These are phyloP conservation scores for Thermothielavioides terrestris DNA, from an alignment of 495 filamentous ascomycete genomes.

Conservation along the genomic window DNA sequence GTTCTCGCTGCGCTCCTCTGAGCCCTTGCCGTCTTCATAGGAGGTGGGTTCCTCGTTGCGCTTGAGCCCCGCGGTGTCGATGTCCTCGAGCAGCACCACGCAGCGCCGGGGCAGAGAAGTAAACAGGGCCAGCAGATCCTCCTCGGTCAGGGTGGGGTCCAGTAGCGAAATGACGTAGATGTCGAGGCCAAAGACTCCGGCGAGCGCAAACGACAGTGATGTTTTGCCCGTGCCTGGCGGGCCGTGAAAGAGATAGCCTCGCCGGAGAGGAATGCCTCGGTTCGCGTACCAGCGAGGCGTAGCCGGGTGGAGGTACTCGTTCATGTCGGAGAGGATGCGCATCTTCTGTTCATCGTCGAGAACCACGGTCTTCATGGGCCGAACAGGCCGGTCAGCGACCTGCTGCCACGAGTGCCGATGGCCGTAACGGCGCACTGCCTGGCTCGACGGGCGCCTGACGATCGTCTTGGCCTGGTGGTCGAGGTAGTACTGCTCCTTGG, in stretches of 20 bases:
- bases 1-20: background rate
- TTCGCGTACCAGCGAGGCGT: conserved; percentile 70
- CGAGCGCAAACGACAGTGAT: conserved; percentile 54
- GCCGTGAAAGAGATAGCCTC: conserved; percentile 78
- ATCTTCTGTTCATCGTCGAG: conserved; percentile 68
- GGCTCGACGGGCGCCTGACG: conserved; percentile 38
- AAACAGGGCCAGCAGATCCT: conserved; percentile 60
- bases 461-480: conserved; percentile 41
- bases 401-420: conserved; percentile 49
- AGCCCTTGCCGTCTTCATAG: background rate
- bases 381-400: conserved; percentile 59
- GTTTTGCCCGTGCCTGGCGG: conserved; percentile 63
- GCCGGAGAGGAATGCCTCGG: conserved; percentile 81
- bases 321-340: conserved; percentile 67
- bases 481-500: conserved; percentile 43
- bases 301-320: conserved; percentile 72
- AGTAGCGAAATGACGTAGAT: conserved; percentile 58
- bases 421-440: conserved; percentile 25
- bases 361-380: conserved; percentile 77
- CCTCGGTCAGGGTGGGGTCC: conserved; percentile 57
- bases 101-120: conserved; percentile 53
- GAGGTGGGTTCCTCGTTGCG: conserved; percentile 24
- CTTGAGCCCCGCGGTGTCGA: conserved; percentile 58
- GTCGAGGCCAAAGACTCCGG: conserved; percentile 60
- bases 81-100: conserved; percentile 63